phyloP scores from a whole-genome alignment of 352 stramenopile species.

The Plasmopara viticola region DNA sequence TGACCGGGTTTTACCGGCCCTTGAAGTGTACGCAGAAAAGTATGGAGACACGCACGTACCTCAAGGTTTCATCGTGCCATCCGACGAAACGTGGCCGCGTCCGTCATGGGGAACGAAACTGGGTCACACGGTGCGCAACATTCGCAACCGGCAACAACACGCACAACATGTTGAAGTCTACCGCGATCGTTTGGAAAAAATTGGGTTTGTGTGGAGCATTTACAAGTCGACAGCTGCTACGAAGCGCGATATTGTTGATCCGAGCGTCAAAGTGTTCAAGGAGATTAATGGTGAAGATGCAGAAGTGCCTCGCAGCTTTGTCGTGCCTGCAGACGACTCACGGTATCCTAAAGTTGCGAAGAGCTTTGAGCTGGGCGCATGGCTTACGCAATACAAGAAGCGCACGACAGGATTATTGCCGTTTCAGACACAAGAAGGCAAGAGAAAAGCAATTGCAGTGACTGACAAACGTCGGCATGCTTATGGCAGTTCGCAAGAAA shows the following conservation, averaged over 20 bases:
- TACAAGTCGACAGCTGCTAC: slow-evolving; percentile 41
- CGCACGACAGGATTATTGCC: slow-evolving; percentile 32
- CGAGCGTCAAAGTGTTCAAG: slow-evolving; percentile 73
- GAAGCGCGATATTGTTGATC: slow-evolving; percentile 49
- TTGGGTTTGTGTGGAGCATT: slow-evolving; percentile 92
- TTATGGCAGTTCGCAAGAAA: slow-evolving; percentile 2
- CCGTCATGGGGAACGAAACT: slow-evolving; percentile 83
- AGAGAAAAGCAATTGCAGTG: slow-evolving; percentile 13
- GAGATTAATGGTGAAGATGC: slow-evolving; percentile 64
- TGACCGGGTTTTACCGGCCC: slow-evolving; percentile 51
- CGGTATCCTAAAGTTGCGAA: slow-evolving; percentile 83
- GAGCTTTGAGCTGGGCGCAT: slow-evolving; percentile 83
- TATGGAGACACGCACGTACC: slow-evolving; percentile 86
- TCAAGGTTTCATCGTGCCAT: slow-evolving; percentile 86
- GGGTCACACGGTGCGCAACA: slow-evolving; percentile 85
- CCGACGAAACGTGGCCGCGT: slow-evolving; percentile 69
- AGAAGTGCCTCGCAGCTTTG: slow-evolving; percentile 53
- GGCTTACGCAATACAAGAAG: slow-evolving; percentile 64
- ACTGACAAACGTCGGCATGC: slow-evolving; percentile 8
- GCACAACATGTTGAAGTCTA: slow-evolving; percentile 77
- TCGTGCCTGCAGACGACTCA: slow-evolving; percentile 63
- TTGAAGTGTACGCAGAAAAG: slow-evolving; percentile 79
- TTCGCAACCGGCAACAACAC: slow-evolving; percentile 84
- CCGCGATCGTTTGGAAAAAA: slow-evolving; percentile 66
- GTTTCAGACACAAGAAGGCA: slow-evolving; percentile 36